phyloP scores from a whole-genome alignment of 306 rosid genomes.

The Carpinus fangiana region DNA sequence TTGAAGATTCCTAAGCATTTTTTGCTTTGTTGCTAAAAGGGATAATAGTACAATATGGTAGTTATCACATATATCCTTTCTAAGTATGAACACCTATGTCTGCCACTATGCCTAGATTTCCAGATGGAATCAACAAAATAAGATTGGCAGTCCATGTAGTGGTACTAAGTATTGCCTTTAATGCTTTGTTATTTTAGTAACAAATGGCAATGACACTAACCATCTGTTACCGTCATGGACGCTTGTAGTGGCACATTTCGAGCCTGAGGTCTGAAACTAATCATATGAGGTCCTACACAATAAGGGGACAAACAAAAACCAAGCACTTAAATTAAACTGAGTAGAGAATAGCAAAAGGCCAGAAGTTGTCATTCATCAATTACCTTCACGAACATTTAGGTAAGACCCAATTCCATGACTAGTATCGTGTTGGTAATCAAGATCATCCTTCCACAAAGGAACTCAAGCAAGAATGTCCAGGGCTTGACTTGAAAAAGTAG shows the following conservation, averaged over 20 bases:
- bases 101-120: neutral
- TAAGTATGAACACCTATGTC: neutral
- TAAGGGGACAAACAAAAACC: too few relatives aligned
- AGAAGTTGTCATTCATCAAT: too few relatives aligned
- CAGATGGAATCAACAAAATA: neutral
- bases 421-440: too few relatives aligned
- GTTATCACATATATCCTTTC: neutral
- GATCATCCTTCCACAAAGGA: too few relatives aligned
- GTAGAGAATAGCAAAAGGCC: too few relatives aligned
- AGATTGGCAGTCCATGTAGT: constrained; percentile 5
- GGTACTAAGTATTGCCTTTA: constrained; percentile 2
- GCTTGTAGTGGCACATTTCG: constrained; percentile 87
- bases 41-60: neutral
- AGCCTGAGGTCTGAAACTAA: constrained; percentile 91
- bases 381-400: too few relatives aligned
- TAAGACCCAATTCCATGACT: too few relatives aligned
- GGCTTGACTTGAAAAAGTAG: too few relatives aligned
- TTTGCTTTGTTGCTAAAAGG: neutral
- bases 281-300: constrained; percentile 87
- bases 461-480: too few relatives aligned
- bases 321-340: too few relatives aligned
- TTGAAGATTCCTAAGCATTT: neutral
- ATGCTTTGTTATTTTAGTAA: neutral
- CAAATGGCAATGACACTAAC: constrained; percentile 45
- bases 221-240: constrained; percentile 95